Evolutionary conservation across 1,284 basidiomycete species (phyloP).

Genomic region (Cystobasidium slooffiae): DNA sequence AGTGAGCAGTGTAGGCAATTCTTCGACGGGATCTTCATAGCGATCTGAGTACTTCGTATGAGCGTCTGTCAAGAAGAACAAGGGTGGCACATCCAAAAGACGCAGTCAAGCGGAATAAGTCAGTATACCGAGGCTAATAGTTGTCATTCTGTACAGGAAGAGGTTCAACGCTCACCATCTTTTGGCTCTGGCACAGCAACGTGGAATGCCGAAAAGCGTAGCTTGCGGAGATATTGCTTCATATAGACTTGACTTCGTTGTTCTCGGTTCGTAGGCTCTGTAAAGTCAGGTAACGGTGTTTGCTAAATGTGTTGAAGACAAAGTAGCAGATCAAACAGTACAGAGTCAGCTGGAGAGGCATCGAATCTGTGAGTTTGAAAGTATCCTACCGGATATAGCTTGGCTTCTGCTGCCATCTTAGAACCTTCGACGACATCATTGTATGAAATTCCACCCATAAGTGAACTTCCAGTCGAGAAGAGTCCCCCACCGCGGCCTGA

Average conservation of each 20-base stretch:
- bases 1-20: conserved; percentile 25
- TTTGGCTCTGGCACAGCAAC: conserved; percentile 32
- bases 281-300: conserved; percentile 25
- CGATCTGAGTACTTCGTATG: conserved; percentile 40
- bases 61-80: conserved; percentile 4
- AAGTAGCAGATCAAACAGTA: not conserved
- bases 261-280: conserved; percentile 27
- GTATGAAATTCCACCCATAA: conserved; percentile 41
- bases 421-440: conserved; percentile 28
- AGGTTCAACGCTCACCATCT: conserved; percentile 15
- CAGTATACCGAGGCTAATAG: not conserved
- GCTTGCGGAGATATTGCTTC: conserved; percentile 28
- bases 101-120: too few relatives aligned
- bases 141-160: not conserved
- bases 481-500: conserved; percentile 36
- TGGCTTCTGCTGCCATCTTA: conserved; percentile 18
- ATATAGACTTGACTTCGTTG: conserved; percentile 31
- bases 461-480: conserved; percentile 30
- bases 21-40: conserved; percentile 40
- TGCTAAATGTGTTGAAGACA: not conserved
- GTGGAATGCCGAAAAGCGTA: conserved; percentile 35
- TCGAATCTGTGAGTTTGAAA: not conserved
- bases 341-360: not conserved
- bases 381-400: conserved; percentile 30
- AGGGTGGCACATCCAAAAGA: not conserved